Conservation (phyloP, 805 yeast genomes). For the Teunomyces kruisii region DNA sequence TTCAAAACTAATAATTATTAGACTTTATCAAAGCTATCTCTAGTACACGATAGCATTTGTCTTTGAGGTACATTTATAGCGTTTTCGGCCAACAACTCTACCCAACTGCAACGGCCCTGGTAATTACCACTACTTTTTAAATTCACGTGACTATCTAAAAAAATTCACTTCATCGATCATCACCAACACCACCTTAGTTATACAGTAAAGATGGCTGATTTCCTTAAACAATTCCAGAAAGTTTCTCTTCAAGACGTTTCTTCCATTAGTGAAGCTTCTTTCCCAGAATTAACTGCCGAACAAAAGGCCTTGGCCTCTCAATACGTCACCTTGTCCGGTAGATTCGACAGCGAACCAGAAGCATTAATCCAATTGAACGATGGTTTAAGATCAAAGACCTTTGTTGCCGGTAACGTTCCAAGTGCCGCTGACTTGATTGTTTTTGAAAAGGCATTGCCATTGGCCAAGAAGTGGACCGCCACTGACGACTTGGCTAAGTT, state of each 20-base stretch:
- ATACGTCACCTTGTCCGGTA: conserved; percentile 70
- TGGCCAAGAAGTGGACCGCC: conserved; percentile 55
- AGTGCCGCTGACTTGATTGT: conserved; percentile 70
- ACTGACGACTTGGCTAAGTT: conserved; percentile 54
- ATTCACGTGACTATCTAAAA: conserved; percentile 8
- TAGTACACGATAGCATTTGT: too few species aligned
- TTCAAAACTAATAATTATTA: too few species aligned
- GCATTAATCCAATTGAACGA: conserved; percentile 56
- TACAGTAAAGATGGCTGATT: conserved; percentile 27
- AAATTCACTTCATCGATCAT: conserved; percentile 3
- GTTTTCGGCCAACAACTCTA: too few species aligned
- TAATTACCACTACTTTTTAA: background rate
- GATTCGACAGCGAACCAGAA: conserved; percentile 49
- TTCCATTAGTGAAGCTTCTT: conserved; percentile 16
- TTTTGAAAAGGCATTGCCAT: conserved; percentile 64
- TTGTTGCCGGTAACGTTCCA: conserved; percentile 64
- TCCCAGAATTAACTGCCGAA: conserved; percentile 36
- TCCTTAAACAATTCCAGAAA: conserved; percentile 27
- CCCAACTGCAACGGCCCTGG: background rate
- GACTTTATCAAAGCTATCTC: too few species aligned
- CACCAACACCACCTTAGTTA: background rate
- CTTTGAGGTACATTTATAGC: too few species aligned
- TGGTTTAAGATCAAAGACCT: conserved; percentile 67
- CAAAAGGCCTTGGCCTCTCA: conserved; percentile 76
- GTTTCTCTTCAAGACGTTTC: conserved; percentile 29